These are phyloP conservation scores for Theileria equi DNA, from an alignment of 169 alveolate species.

Conservation along the genomic window DNA sequence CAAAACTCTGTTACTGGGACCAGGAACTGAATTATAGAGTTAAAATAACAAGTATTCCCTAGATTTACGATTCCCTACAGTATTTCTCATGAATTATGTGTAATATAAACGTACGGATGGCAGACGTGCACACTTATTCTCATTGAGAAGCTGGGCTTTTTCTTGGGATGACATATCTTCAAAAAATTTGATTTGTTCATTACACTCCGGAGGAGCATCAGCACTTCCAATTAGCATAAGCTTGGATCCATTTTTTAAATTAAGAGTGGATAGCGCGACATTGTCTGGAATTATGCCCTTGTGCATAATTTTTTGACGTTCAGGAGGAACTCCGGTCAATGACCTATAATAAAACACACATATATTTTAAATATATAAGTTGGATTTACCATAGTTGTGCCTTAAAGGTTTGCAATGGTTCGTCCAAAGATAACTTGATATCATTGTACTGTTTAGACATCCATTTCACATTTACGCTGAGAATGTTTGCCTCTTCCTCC, in stretches of 20 bases:
- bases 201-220: conserved; percentile 77
- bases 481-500: conserved; percentile 40
- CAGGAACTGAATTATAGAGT: conserved; percentile 84
- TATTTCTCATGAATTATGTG: conserved; percentile 8
- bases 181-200: conserved; percentile 78
- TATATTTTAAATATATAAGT: neutral
- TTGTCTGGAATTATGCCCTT: conserved; percentile 82
- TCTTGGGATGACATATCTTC: conserved; percentile 92
- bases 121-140: conserved; percentile 79
- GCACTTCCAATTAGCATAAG: conserved; percentile 90
- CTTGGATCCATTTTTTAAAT: conserved; percentile 76
- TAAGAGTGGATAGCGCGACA: conserved; percentile 73
- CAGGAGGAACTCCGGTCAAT: conserved; percentile 89
- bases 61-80: conserved; percentile 88
- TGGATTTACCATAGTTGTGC: conserved; percentile 39
- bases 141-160: conserved; percentile 81
- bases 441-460: conserved; percentile 64
- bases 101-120: conserved; percentile 69
- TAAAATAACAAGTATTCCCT: conserved; percentile 95
- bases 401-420: conserved; percentile 57
- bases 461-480: conserved; percentile 73
- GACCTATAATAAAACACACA: conserved; percentile 48
- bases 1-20: conserved; percentile 76
- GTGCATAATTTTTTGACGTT: conserved; percentile 86
- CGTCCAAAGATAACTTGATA: conserved; percentile 54